phyloP scores from a whole-genome alignment of 2,329 filamentous ascomycete genomes.

The Ascosphaera aggregata region DNA sequence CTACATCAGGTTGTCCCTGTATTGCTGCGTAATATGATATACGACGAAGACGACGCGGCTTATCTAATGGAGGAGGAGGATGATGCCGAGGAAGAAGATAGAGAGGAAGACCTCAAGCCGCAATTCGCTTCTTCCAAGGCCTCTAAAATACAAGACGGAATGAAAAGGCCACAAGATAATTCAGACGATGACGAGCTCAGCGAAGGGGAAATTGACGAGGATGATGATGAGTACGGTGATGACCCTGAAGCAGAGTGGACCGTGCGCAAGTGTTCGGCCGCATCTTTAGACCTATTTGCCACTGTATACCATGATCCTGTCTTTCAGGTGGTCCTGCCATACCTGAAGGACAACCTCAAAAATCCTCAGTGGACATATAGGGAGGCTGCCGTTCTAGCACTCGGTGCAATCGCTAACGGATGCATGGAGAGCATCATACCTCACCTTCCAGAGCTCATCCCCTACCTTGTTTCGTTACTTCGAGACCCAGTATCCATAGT shows the following conservation, averaged over 20 bases:
- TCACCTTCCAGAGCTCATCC: conserved; percentile 72
- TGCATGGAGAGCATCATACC: conserved; percentile 78
- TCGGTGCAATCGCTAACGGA: conserved; percentile 86
- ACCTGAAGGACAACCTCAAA: conserved; percentile 70
- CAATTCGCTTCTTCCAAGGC: conserved; percentile 55
- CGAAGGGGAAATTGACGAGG: conserved; percentile 60
- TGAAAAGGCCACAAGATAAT: no score
- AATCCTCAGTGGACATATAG: conserved; percentile 79
- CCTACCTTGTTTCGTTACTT: conserved; percentile 70
- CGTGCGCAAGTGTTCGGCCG: conserved; percentile 86
- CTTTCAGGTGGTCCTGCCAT: conserved; percentile 80
- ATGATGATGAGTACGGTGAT: conserved; percentile 46
- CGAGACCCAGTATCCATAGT: conserved; percentile 75
- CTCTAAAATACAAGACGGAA: conserved; percentile 27
- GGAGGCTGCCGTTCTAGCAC: conserved; percentile 79
- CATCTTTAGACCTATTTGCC: conserved; percentile 81
- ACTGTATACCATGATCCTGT: conserved; percentile 72
- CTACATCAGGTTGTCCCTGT: conserved; percentile 73
- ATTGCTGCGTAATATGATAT: conserved; percentile 84
- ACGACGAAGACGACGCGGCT: conserved; percentile 79
- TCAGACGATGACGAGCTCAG: conserved; percentile 53
- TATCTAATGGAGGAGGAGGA: conserved; percentile 63
- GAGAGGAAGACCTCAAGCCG: conserved; percentile 75
- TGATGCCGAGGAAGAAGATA: conserved; percentile 80
- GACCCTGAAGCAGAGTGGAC: conserved; percentile 91